Base-by-base conservation (phyloP, 148 eudicot genomes). In the Silene uniflora region DNA sequence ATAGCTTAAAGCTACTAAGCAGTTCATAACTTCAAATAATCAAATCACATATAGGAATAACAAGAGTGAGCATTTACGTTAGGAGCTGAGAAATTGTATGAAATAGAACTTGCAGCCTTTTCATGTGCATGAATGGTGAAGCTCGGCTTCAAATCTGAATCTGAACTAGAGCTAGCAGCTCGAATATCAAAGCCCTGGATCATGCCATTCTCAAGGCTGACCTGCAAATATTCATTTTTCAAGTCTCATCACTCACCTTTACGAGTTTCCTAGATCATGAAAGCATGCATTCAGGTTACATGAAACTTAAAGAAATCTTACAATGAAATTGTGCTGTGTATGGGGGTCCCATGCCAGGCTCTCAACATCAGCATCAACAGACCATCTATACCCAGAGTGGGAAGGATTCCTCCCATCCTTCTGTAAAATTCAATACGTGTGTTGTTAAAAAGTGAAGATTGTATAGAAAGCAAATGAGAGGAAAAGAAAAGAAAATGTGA, bases 311-410 rank as follows among this genome's bases (percentile, higher is more conserved):
- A 56, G 25, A 55, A 75, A 73, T 69, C 91, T 74, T 52, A 94
- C 98, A 81, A 90, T 89, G 88, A 90, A 94, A 59, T 87, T 89
- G 79, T 91, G 88, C 66, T 91, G 90, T 35, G 87, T 81, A 79
- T 90, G 96, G 75, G 96, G 97, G 82, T 94, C 96, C 98, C 98
- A 94, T 62, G 91, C 90, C 87, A 94, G 76, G 79, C 92, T 86
- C 85, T 94, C 98, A 62, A 94, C 97, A 73, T 94, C 98, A 71
- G 98, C 90, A 62, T 81, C 75, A 67, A 94, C 97, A 29, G 91
- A 69, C 97, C 97, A 94, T 80, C 75, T 91, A 66, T 88, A 90
- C 72, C 97, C 98, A 76, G 89, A 62, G 81, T 91, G 91, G 11
- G 90, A 80, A 67, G 97, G 96, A 56, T 82, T 78, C 88, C 97